phyloP scores from a whole-genome alignment of 768 basidiomycete species.

The Sporobolomyces pararoseus region DNA sequence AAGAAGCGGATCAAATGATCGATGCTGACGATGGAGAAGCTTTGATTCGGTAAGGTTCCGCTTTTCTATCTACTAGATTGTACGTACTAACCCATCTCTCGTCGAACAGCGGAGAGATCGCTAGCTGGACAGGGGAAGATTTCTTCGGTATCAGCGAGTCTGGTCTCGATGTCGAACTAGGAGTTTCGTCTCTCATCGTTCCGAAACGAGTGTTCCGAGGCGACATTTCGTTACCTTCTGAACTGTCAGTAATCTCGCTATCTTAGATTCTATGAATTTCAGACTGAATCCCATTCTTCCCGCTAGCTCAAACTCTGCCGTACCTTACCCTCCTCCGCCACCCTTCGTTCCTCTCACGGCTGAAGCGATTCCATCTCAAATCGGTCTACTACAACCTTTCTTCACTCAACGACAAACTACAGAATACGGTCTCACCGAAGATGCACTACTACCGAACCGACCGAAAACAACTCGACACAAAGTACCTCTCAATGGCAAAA shows the following conservation, averaged over 20 bases:
- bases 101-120: constrained; percentile 68
- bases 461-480: constrained; percentile 27
- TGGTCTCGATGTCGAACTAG: constrained; percentile 81
- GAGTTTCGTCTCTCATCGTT: constrained; percentile 69
- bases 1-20: constrained; percentile 64
- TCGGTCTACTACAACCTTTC: constrained; percentile 75
- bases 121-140: constrained; percentile 82
- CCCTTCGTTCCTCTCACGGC: constrained; percentile 69
- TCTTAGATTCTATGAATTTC: too few relatives aligned
- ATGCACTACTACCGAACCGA: background rate
- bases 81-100: background rate
- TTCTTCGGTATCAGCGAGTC: constrained; percentile 83
- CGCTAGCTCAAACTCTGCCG: constrained; percentile 47
- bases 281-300: background rate
- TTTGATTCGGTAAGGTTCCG: constrained; percentile 60
- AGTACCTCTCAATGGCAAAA: constrained; percentile 19
- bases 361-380: constrained; percentile 67
- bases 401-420: constrained; percentile 51
- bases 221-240: constrained; percentile 54
- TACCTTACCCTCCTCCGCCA: constrained; percentile 79
- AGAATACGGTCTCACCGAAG: constrained; percentile 23
- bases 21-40: constrained; percentile 62
- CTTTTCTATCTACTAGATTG: background rate
- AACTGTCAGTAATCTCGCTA: background rate
- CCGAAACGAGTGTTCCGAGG: constrained; percentile 65